A percentile compares a stretch with the other conserved stretches of the same genome.
phyloP scores from a whole-genome alignment of 345 rosid genomes.

The Limnanthes douglasii region DNA sequence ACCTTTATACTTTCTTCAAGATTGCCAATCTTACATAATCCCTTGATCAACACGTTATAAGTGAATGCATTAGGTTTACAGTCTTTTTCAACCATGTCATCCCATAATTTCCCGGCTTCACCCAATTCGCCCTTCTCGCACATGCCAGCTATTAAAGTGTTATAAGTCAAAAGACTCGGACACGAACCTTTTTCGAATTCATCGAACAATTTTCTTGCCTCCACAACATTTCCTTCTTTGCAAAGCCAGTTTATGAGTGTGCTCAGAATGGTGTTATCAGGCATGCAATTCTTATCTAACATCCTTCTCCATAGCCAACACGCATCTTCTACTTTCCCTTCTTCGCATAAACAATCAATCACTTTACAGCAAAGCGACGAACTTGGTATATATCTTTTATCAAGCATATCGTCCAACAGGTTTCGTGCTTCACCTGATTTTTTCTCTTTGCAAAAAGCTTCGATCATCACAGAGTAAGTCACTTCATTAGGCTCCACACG shows the following conservation, averaged over 20 bases:
- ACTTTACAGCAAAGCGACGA: constrained; percentile 68
- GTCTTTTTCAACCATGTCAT: constrained; percentile 75
- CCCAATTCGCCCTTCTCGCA: constrained; percentile 59
- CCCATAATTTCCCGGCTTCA: constrained; percentile 74
- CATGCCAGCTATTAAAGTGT: constrained; percentile 64
- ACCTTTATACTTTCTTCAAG: constrained; percentile 47
- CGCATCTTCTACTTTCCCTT: constrained; percentile 60
- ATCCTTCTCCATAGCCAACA: constrained; percentile 61
- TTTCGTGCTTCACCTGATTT: constrained; percentile 59
- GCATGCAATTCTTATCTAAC: constrained; percentile 56
- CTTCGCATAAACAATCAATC: constrained; percentile 50
- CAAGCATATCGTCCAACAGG: constrained; percentile 61
- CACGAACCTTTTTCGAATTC: constrained; percentile 62
- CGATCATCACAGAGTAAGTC: constrained; percentile 76
- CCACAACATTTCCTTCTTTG: constrained; percentile 45
- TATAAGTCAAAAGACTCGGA: constrained; percentile 65
- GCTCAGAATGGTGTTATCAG: constrained; percentile 58
- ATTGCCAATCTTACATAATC: constrained; percentile 52
- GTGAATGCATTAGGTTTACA: constrained; percentile 65
- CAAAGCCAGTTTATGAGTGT: constrained; percentile 85
- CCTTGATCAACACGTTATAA: constrained; percentile 52
- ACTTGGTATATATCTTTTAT: constrained; percentile 42
- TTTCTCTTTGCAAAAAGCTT: constrained; percentile 51
- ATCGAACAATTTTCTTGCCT: constrained; percentile 63
- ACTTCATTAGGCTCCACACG: constrained; percentile 68